These are phyloP conservation scores for Pleodorina starrii DNA, from an alignment of 139 green algal species.

Conservation along the genomic window DNA sequence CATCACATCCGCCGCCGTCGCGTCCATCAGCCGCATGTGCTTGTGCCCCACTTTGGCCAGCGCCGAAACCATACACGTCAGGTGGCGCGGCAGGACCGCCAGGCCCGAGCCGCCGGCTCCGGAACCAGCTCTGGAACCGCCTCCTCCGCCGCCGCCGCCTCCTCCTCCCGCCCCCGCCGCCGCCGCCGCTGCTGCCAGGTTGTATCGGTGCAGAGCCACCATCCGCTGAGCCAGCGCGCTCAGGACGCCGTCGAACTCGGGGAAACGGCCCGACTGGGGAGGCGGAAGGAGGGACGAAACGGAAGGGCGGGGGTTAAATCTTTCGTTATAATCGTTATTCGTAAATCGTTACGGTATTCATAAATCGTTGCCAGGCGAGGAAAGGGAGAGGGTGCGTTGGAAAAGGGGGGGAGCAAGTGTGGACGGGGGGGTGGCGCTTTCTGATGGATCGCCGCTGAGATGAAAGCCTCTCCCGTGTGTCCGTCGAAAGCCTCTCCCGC, in stretches of 20 bases:
- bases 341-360: no score
- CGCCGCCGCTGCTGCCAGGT: neutral
- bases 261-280: neutral
- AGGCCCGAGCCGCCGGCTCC: neutral
- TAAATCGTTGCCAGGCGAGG: no score
- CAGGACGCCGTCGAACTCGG: neutral
- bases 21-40: neutral
- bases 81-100: slow-evolving; percentile 18
- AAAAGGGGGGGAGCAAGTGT: no score
- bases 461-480: no score
- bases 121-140: neutral
- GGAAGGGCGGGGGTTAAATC: no score
- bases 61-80: neutral
- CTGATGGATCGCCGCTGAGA: no score
- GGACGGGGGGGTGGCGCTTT: no score
- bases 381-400: no score
- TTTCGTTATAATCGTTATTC: no score
- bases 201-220: slow-evolving; percentile 11
- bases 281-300: neutral
- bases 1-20: slow-evolving; percentile 20
- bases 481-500: no score
- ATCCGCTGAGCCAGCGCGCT: neutral
- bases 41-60: neutral
- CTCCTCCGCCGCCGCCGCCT: neutral
- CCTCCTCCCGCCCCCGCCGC: neutral